Percentiles rank a stretch among this genome's conserved stretches.
These are phyloP conservation scores for Podaxis mareebaensis DNA, from an alignment of 768 basidiomycete genomes.

Conservation along the genomic window DNA sequence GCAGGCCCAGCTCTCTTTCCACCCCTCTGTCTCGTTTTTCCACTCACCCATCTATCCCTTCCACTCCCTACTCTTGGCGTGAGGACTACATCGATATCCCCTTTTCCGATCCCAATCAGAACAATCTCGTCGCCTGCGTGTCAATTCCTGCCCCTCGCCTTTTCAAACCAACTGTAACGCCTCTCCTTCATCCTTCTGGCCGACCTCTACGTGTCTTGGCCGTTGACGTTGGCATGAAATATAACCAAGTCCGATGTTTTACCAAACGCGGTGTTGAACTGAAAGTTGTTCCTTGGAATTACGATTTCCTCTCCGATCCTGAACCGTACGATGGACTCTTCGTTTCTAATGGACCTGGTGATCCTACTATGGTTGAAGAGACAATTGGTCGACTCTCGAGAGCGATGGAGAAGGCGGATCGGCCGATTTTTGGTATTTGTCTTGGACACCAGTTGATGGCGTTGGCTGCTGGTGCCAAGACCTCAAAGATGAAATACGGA, in stretches of 20 bases:
- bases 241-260: slow-evolving; percentile 98
- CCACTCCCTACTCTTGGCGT: slow-evolving; percentile 64
- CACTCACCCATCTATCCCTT: slow-evolving; percentile 51
- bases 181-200: slow-evolving; percentile 74
- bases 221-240: slow-evolving; percentile 99
- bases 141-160: slow-evolving; percentile 70
- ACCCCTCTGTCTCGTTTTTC: slow-evolving; percentile 21
- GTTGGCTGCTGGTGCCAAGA: slow-evolving; percentile 89
- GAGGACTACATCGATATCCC: slow-evolving; percentile 82
- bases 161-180: slow-evolving; percentile 58
- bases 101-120: slow-evolving; percentile 85
- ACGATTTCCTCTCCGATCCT: slow-evolving; percentile 78
- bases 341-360: slow-evolving; percentile 96
- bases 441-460: slow-evolving; percentile 97
- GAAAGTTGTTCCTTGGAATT: slow-evolving; percentile 98
- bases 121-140: slow-evolving; percentile 89
- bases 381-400: slow-evolving; percentile 70
- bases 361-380: slow-evolving; percentile 79
- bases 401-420: slow-evolving; percentile 71
- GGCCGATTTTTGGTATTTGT: slow-evolving; percentile 97
- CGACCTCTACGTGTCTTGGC: slow-evolving; percentile 84
- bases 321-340: slow-evolving; percentile 94
- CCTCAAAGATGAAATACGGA: slow-evolving; percentile 99
- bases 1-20: slow-evolving; percentile 34
- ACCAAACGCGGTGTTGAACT: slow-evolving; percentile 88